Evolutionary conservation across 2,329 filamentous ascomycete genomes (phyloP), one percentile per base, ranked within the genome.

Genomic region (Cercospora sp.): DNA sequence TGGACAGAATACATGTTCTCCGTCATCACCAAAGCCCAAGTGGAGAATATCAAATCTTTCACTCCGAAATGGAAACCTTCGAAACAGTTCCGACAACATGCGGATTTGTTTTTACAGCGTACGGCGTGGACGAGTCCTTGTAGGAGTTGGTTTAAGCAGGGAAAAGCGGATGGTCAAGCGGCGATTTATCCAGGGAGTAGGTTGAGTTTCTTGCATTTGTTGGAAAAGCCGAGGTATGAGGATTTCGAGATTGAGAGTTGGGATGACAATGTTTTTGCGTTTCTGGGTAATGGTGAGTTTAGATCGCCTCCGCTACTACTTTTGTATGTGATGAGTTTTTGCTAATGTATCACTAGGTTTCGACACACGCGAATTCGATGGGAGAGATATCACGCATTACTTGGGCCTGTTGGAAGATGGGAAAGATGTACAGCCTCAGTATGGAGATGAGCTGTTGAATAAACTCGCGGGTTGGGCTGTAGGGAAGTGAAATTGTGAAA

Each of bases 371-470:
- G 82, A 84, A 74, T 78, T 78, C 73, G 81, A 84, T 75, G 82
- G 81, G n/a, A 77, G 81, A 64, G 82, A 83, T 74, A 79, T 83
- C 24, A 83, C 81, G 45, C 77, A 81, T 71, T 84, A 84, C 75
- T 67, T 84, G 51, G 82, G 81, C 0, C 71, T 69, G 58, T 66
- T 81, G 67, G 77, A 82, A 70, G 73, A 78, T 26, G 79, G 79
- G 3, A 74, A 70, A 57, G 80, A 82, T 74, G 74, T 77, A 45
- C 80, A 82, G 75, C 81, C 80, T 7, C 75, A 75, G 9, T 82
- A 81, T 73, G 81, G 79, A 43, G 75, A 81, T 60, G 75, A 77
- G 16, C 65, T 82, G 71, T 74, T 80, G 58, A 69, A 80, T 45
- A 74, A 76, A 57, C 65, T 83, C 55, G 81, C 80, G 1, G 80